Percentiles rank a stretch among this genome's conserved stretches.
Evolutionary conservation across 2,329 filamentous ascomycete genomes (phyloP).

Genomic region (Neopestalotiopsis sp.): DNA sequence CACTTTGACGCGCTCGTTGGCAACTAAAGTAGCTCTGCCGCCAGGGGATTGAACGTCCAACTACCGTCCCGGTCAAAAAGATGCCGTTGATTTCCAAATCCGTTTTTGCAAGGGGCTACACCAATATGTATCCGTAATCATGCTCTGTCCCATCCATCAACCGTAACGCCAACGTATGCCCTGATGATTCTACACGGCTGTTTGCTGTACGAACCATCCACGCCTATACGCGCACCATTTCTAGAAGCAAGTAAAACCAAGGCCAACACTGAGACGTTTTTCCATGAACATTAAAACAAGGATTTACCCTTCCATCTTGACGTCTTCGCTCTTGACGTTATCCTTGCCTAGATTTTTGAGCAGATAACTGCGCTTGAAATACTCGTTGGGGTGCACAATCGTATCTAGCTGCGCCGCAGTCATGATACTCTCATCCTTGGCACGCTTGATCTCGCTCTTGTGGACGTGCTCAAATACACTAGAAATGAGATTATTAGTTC

Average conservation of each 20-base stretch:
- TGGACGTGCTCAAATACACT: constrained; percentile 90
- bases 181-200: not conserved
- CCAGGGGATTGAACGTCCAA: not conserved
- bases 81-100: not conserved
- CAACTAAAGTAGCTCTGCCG: not conserved
- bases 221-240: not conserved
- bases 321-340: constrained; percentile 47
- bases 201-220: not conserved
- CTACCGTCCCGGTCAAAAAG: not conserved
- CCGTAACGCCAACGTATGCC: constrained; percentile 14
- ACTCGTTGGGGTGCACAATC: constrained; percentile 96
- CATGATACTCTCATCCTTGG: constrained; percentile 76
- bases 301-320: constrained; percentile 59
- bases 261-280: not conserved
- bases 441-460: constrained; percentile 76
- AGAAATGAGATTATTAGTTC: constrained; percentile 22
- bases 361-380: constrained; percentile 93
- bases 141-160: constrained; percentile 5
- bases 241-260: not conserved
- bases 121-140: not conserved
- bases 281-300: not conserved
- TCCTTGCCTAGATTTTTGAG: constrained; percentile 75
- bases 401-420: constrained; percentile 83
- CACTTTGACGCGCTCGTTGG: too few species aligned
- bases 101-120: not conserved